Evolutionary conservation across 306 rosid species (phyloP).

Genomic region (Cicer yamashitae): DNA sequence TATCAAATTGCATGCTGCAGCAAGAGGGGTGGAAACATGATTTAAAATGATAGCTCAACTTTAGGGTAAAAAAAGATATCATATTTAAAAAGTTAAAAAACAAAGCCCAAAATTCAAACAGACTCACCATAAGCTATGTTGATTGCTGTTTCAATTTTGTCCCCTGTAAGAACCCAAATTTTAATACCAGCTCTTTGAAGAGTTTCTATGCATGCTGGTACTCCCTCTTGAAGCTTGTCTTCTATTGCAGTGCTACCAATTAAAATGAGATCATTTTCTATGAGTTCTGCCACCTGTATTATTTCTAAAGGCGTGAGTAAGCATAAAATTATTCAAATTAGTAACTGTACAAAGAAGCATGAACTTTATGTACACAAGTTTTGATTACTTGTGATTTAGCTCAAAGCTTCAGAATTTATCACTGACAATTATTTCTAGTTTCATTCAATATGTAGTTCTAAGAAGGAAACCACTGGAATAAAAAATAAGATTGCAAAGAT

Average conservation of each 20-base stretch:
- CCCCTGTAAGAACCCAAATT: slow-evolving; percentile 97
- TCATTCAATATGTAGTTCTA: slow-evolving; percentile 2
- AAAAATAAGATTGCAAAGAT: slow-evolving; percentile 34
- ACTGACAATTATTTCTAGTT: slow-evolving; percentile 10
- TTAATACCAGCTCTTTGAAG: slow-evolving; percentile 95
- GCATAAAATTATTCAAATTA: slow-evolving; percentile 26
- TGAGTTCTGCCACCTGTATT: slow-evolving; percentile 91
- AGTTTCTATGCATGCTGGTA: slow-evolving; percentile 92
- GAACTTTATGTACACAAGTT: slow-evolving; percentile 27
- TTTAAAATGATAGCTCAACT: slow-evolving; percentile 25
- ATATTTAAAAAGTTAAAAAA: background rate
- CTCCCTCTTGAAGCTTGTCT: slow-evolving; percentile 99
- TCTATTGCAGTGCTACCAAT: slow-evolving; percentile 97
- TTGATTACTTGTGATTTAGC: slow-evolving; percentile 20
- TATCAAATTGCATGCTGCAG: slow-evolving; percentile 89
- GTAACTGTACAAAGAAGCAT: slow-evolving; percentile 19
- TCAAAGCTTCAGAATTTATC: slow-evolving; percentile 25
- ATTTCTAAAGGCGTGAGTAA: slow-evolving; percentile 43
- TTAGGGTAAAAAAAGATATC: slow-evolving; percentile 7
- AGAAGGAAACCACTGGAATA: slow-evolving; percentile 27
- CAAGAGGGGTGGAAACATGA: slow-evolving; percentile 32
- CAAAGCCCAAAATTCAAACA: slow-evolving; percentile 30
- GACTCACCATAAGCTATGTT: slow-evolving; percentile 94
- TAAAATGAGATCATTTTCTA: slow-evolving; percentile 83
- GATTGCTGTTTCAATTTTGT: slow-evolving; percentile 98